phyloP scores from a whole-genome alignment of 768 basidiomycete species.

The Macrolepiota albuminosa region DNA sequence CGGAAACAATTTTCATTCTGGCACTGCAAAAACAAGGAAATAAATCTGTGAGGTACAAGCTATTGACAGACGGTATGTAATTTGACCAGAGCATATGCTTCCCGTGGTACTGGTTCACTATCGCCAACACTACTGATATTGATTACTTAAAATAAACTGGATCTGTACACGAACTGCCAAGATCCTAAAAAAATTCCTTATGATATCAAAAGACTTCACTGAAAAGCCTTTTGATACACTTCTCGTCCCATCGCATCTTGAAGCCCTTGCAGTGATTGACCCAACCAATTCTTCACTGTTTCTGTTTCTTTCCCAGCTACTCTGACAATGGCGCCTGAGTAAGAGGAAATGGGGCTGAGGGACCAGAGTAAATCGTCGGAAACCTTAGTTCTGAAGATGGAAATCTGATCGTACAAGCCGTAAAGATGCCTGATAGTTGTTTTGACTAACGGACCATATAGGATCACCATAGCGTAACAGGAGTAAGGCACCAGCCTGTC shows the following conservation, averaged over 20 bases:
- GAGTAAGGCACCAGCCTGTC: conserved; percentile 75
- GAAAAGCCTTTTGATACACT: conserved; percentile 59
- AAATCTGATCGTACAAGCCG: conserved; percentile 44
- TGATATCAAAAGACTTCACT: conserved; percentile 18
- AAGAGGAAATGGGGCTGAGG: conserved; percentile 50
- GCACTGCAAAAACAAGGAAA: background rate
- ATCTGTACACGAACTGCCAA: background rate
- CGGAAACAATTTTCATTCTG: background rate
- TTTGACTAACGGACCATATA: conserved; percentile 64
- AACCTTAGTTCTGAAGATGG: conserved; percentile 56
- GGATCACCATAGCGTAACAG: conserved; percentile 84
- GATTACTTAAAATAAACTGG: background rate
- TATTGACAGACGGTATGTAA: background rate
- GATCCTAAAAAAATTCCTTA: background rate
- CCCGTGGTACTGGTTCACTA: background rate
- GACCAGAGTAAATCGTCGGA: conserved; percentile 81
- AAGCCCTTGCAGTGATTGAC: conserved; percentile 44
- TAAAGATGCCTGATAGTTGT: conserved; percentile 44
- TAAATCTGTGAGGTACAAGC: background rate
- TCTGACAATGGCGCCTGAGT: conserved; percentile 53
- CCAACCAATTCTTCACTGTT: conserved; percentile 66
- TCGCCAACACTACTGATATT: background rate
- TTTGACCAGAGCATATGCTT: background rate
- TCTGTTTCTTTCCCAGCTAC: conserved; percentile 77
- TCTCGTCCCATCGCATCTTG: conserved; percentile 57